Evolutionary conservation across 768 basidiomycete species (phyloP).

Genomic region (Gloeopeniophorella convolvens): DNA sequence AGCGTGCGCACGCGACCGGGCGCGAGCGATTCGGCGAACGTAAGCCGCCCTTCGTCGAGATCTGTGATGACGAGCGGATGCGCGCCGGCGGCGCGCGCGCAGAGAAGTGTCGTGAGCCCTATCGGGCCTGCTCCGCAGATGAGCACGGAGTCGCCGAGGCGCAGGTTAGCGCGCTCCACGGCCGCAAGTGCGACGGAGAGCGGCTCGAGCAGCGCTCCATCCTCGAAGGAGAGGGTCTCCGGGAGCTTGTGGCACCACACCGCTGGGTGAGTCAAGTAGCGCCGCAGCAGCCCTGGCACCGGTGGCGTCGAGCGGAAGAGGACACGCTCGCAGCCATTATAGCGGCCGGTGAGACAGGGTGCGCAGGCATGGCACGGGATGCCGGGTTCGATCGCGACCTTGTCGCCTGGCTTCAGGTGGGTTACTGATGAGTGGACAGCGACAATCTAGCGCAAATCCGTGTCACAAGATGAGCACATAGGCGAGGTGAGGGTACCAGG

Average conservation of each 20-base stretch:
- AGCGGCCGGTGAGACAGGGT: conserved; percentile 54
- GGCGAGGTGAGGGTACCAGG: not conserved
- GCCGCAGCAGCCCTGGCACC: conserved; percentile 29
- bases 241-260: conserved; percentile 54
- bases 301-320: conserved; percentile 71
- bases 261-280: conserved; percentile 18
- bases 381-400: conserved; percentile 65
- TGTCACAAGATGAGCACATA: not conserved
- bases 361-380: conserved; percentile 62
- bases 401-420: conserved; percentile 39
- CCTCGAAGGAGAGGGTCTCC: conserved; percentile 55
- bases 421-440: conserved; percentile 12
- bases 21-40: conserved; percentile 57
- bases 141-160: conserved; percentile 57
- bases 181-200: conserved; percentile 62
- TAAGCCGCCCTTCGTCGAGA: conserved; percentile 55
- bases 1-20: conserved; percentile 40
- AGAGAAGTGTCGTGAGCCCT: conserved; percentile 53
- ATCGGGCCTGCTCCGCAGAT: conserved; percentile 68
- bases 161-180: conserved; percentile 56
- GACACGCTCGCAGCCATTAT: conserved; percentile 48
- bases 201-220: conserved; percentile 63
- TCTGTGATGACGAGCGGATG: conserved; percentile 68
- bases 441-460: not conserved
- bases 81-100: conserved; percentile 61